Conservation (phyloP, 2,329 filamentous ascomycete genomes). For the Chaetothyriales sp. region DNA sequence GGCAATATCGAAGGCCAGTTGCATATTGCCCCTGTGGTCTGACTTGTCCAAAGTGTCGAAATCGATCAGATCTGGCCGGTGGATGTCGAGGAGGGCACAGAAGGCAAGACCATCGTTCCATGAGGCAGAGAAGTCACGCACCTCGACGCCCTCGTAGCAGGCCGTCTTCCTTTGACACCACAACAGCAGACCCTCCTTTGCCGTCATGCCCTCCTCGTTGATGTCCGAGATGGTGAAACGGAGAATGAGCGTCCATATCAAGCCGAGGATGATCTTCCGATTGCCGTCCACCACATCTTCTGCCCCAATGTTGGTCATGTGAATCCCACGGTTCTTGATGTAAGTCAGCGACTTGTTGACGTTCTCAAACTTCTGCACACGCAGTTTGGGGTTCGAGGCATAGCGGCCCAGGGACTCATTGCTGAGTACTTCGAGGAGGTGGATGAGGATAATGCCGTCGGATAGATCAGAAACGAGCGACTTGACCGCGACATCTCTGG, state of each 20-base stretch:
- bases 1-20: constrained; percentile 91
- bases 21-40: constrained; percentile 94
- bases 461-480: constrained; percentile 81
- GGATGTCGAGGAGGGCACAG: constrained; percentile 89
- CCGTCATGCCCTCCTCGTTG: constrained; percentile 93
- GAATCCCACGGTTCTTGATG: constrained; percentile 77
- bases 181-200: constrained; percentile 82
- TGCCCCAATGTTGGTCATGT: constrained; percentile 96
- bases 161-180: constrained; percentile 99
- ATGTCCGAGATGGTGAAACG: constrained; percentile 98
- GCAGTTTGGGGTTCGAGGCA: constrained; percentile 86
- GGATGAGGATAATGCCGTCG: constrained; percentile 89
- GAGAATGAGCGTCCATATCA: constrained; percentile 97
- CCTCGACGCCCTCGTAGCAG: constrained; percentile 93
- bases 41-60: constrained; percentile 87
- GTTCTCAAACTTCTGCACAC: constrained; percentile 95
- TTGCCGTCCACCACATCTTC: constrained; percentile 98
- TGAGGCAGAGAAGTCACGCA: constrained; percentile 83
- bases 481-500: constrained; percentile 61
- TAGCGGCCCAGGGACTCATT: constrained; percentile 91
- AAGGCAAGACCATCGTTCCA: constrained; percentile 98
- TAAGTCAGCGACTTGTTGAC: constrained; percentile 91
- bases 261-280: constrained; percentile 85
- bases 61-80: constrained; percentile 91
- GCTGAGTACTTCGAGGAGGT: constrained; percentile 90